Conservation (phyloP, 805 yeast species). For the Ogataea glucozyma region DNA sequence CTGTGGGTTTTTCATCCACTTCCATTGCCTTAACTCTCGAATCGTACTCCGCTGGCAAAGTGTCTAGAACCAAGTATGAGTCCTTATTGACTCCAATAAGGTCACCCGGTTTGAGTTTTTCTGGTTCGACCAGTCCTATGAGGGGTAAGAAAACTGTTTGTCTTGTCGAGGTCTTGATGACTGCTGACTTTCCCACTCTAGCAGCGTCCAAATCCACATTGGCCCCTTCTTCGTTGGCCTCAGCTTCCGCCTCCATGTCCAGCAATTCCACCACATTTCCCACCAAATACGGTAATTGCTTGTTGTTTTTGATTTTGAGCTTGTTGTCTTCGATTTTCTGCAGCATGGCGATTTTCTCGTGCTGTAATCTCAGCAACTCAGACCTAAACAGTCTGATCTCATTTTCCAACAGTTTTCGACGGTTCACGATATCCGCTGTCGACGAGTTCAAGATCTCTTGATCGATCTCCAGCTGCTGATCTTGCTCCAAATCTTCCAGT, state of each 20-base stretch:
- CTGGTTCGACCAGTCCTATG: slow-evolving; percentile 93
- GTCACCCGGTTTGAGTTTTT: slow-evolving; percentile 93
- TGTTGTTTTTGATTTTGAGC: slow-evolving; percentile 93
- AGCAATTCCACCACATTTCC: slow-evolving; percentile 95
- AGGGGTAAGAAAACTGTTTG: slow-evolving; percentile 96
- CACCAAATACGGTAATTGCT: slow-evolving; percentile 92
- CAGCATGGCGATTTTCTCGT: slow-evolving; percentile 89
- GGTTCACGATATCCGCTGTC: slow-evolving; percentile 78
- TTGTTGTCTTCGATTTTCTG: slow-evolving; percentile 94
- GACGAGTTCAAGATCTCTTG: slow-evolving; percentile 78
- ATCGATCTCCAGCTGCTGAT: slow-evolving; percentile 64
- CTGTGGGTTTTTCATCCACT: slow-evolving; percentile 98
- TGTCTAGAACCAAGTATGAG: slow-evolving; percentile 88
- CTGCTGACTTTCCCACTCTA: slow-evolving; percentile 95
- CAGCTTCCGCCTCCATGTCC: slow-evolving; percentile 82
- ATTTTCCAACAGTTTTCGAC: slow-evolving; percentile 86
- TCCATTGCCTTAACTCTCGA: slow-evolving; percentile 98
- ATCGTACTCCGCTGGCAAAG: slow-evolving; percentile 95
- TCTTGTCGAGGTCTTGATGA: slow-evolving; percentile 94
- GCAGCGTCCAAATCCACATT: slow-evolving; percentile 91
- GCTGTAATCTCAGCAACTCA: slow-evolving; percentile 84
- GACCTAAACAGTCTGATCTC: slow-evolving; percentile 94
- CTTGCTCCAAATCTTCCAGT: slow-evolving; percentile 72
- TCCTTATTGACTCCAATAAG: slow-evolving; percentile 97
- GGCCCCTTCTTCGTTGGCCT: slow-evolving; percentile 88